A percentile compares a stretch with the other conserved stretches of the same genome.
phyloP scores from a whole-genome alignment of 129 eudicot genomes.

The Oenanthe sinensis region DNA sequence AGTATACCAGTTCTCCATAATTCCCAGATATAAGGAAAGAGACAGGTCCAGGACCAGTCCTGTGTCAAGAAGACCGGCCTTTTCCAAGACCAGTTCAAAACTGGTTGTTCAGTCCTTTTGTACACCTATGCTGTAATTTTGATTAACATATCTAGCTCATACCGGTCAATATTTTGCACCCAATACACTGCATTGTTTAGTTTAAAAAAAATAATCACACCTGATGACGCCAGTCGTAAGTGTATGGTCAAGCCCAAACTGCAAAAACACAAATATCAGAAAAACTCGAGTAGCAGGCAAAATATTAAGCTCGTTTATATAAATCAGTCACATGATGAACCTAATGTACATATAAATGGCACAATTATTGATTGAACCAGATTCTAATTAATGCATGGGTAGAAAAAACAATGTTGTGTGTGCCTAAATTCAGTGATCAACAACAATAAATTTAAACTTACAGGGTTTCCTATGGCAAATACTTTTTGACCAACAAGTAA shows the following conservation, averaged over 20 bases:
- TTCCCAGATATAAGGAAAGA: not conserved
- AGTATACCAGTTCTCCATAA: not conserved
- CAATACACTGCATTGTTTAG: not conserved
- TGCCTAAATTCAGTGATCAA: not conserved
- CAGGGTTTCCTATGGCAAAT: slow-evolving; percentile 94
- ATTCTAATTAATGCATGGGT: not conserved
- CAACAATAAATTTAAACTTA: slow-evolving; percentile 28
- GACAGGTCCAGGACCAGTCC: not conserved
- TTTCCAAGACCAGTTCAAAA: not conserved
- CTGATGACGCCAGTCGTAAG: slow-evolving; percentile 95
- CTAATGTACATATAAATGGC: not conserved
- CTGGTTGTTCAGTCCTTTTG: not conserved
- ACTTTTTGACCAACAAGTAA: slow-evolving; percentile 99
- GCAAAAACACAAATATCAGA: slow-evolving; percentile 22
- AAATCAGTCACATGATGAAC: not conserved
- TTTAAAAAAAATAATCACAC: slow-evolving; percentile 18
- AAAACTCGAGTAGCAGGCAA: not conserved
- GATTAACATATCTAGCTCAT: not conserved
- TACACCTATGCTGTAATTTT: not conserved
- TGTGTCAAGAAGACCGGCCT: not conserved
- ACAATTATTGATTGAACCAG: not conserved
- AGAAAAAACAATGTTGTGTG: not conserved
- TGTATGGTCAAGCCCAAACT: slow-evolving; percentile 97
- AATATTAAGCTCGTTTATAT: not conserved
- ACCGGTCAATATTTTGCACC: not conserved